Evolutionary conservation across 1,284 basidiomycete species (phyloP).

Genomic region (Filobasidium uniguttulatum): DNA sequence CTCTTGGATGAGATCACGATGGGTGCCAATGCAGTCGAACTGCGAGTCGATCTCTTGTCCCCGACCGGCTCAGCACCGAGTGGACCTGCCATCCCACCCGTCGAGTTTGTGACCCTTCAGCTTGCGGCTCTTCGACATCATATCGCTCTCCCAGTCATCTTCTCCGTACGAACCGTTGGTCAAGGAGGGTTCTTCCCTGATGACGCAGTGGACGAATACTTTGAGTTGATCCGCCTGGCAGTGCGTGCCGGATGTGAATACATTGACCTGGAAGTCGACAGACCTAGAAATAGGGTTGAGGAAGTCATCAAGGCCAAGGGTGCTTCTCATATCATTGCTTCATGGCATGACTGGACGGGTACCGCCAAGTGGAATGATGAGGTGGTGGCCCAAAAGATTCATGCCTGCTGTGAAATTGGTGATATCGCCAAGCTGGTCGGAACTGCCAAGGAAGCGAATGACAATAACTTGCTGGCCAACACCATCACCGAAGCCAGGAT

Average conservation of each 20-base stretch:
- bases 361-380: slow-evolving; percentile 65
- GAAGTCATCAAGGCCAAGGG: slow-evolving; percentile 55
- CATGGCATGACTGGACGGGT: slow-evolving; percentile 89
- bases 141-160: slow-evolving; percentile 75
- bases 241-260: slow-evolving; percentile 80
- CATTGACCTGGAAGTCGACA: slow-evolving; percentile 77
- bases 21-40: slow-evolving; percentile 86
- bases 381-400: slow-evolving; percentile 55
- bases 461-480: slow-evolving; percentile 65
- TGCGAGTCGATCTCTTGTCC: slow-evolving; percentile 80
- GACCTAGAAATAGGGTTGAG: slow-evolving; percentile 51
- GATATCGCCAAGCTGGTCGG: slow-evolving; percentile 90
- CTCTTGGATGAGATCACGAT: slow-evolving; percentile 57
- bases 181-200: slow-evolving; percentile 92
- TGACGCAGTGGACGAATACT: slow-evolving; percentile 55
- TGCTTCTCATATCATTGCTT: slow-evolving; percentile 67
- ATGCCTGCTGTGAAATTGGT: slow-evolving; percentile 51
- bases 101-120: slow-evolving; percentile 66
- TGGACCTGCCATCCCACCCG: slow-evolving; percentile 49
- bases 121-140: slow-evolving; percentile 63
- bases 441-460: slow-evolving; percentile 57
- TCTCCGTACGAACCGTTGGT: slow-evolving; percentile 71
- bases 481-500: slow-evolving; percentile 46
- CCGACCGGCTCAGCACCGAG: slow-evolving; percentile 38
- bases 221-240: slow-evolving; percentile 64